Evolutionary conservation across 2,329 filamentous ascomycete genomes (phyloP), one percentile per base, ranked within the genome.

Genomic region (Colletotrichum magnum): DNA sequence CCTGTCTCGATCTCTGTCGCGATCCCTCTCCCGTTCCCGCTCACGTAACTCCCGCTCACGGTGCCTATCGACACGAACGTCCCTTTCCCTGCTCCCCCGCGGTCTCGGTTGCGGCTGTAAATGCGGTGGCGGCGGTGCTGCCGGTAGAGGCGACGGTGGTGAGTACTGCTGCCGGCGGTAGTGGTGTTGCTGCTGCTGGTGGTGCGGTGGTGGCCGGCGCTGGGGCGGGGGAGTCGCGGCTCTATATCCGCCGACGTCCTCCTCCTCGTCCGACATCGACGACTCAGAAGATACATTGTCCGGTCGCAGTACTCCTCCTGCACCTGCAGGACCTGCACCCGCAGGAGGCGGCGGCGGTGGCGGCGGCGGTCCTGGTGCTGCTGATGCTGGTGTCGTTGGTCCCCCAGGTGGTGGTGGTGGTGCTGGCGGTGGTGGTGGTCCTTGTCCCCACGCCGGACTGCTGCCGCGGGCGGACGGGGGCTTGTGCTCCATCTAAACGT

Each of bases 191-290:
- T 51, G 58, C 50, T 45, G 50, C 36, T 26, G 36, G 7, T 53
- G 48, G 5, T 51, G 57, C 45, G 28, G 24, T n/a, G 45, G 26
- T 13, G 41, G 47, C 16, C 62, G 56, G 24, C 56, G 56, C 26
- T 69, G 66, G 12, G 66, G 62, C n/a, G 61, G 66, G 18, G 66
- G 50, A 6, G 61, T 69, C 24, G 64, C 54, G 7, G 66, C 41
- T 59, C 61, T 69, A 69, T 66, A 69, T 66, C 61, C 21, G 50
- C 61, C 41, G 36, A 56, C 41, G 4, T 39, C 61, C 3, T 66
- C 61, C 3, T 66, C 66, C 54, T 69, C 66, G 36, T 69, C 66
- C 56, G 66, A 69, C 66, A 66, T 59, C 21, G 66, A 69, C 16
- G 50, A 58, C 50, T 52, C 18, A 43, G 60, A 64, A 16, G 59